These are phyloP conservation scores for Lactarius hengduanensis DNA, from an alignment of 768 basidiomycete genomes.

Conservation along the genomic window DNA sequence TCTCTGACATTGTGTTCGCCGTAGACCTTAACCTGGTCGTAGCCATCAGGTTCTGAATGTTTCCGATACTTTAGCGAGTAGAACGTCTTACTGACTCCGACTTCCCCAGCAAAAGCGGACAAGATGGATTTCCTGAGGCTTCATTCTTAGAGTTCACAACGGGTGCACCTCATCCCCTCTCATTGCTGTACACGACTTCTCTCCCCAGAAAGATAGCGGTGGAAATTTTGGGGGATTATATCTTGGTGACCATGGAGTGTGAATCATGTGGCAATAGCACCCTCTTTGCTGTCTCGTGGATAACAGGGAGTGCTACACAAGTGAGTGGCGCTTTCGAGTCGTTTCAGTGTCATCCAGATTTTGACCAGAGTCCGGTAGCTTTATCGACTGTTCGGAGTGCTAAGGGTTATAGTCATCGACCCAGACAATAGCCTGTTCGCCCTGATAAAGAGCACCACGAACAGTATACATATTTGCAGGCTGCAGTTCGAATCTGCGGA, in stretches of 20 bases:
- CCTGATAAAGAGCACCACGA: slow-evolving; percentile 6
- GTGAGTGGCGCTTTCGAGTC: neutral
- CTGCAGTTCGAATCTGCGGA: neutral
- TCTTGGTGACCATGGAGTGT: slow-evolving; percentile 1
- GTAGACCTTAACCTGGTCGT: slow-evolving; percentile 20
- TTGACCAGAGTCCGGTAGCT: neutral
- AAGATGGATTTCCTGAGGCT: neutral
- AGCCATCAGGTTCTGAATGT: slow-evolving; percentile 5
- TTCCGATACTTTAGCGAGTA: neutral
- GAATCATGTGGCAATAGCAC: no score
- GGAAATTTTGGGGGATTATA: slow-evolving; percentile 16
- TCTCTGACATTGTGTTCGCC: slow-evolving; percentile 5
- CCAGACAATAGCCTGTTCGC: slow-evolving; percentile 4
- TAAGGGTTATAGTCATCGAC: slow-evolving; percentile 12
- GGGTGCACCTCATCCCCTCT: slow-evolving; percentile 15
- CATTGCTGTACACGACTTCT: neutral
- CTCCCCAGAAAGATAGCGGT: slow-evolving; percentile 9
- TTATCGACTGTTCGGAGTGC: neutral
- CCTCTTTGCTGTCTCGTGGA: slow-evolving; percentile 20
- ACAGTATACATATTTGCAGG: neutral
- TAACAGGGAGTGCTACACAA: neutral
- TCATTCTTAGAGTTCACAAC: slow-evolving; percentile 16
- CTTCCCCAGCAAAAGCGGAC: neutral
- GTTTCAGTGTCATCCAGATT: neutral
- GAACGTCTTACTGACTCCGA: neutral